phyloP scores from a whole-genome alignment of 345 rosid species.

The Lepidium didymum region DNA sequence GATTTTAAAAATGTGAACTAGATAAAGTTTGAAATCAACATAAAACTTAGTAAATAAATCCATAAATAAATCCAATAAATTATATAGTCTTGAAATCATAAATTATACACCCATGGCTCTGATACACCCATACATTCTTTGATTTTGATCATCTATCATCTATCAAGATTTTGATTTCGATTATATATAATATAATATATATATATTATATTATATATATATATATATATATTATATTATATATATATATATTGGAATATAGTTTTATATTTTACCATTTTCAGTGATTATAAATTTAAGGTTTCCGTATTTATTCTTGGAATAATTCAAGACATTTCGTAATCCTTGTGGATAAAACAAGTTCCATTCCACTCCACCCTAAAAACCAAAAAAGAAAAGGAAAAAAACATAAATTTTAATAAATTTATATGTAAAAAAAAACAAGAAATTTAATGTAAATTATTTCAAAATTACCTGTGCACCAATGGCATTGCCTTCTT shows the following conservation, averaged over 20 bases:
- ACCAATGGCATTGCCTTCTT: conserved; percentile 17
- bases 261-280: conserved; percentile 33
- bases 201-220: background rate
- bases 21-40: too few relatives aligned
- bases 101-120: too few relatives aligned
- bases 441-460: background rate
- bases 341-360: conserved; percentile 37
- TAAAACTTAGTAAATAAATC: too few relatives aligned
- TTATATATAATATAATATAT: background rate
- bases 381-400: background rate
- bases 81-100: too few relatives aligned
- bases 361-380: conserved; percentile 34
- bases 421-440: background rate
- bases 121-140: too few relatives aligned
- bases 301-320: conserved; percentile 29
- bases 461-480: background rate
- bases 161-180: too few relatives aligned
- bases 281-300: conserved; percentile 44
- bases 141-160: too few relatives aligned
- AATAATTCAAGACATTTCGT: conserved; percentile 24
- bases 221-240: background rate
- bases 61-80: too few relatives aligned
- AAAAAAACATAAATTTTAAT: background rate
- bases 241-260: background rate
- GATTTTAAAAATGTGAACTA: too few relatives aligned